These are phyloP conservation scores for Vigna unguiculata DNA, from an alignment of 306 rosid species.

Conservation along the genomic window DNA sequence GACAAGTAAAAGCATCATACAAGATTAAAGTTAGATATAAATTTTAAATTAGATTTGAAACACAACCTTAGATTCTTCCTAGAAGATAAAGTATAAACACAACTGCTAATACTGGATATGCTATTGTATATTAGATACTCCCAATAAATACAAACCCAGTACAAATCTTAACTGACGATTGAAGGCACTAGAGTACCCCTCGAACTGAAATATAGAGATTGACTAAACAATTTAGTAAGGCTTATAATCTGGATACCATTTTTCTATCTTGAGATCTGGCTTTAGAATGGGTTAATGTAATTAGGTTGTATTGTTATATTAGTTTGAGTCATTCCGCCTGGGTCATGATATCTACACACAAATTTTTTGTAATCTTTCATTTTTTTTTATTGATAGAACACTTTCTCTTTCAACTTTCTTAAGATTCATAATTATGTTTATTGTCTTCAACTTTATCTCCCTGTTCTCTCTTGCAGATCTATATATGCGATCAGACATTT, in stretches of 20 bases:
- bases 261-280: neutral
- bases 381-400: neutral
- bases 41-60: too few relatives aligned
- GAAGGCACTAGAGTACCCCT: neutral
- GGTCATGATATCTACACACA: neutral
- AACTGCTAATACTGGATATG: neutral
- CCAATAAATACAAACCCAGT: neutral
- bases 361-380: neutral
- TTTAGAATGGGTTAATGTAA: constrained; percentile 1
- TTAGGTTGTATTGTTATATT: neutral
- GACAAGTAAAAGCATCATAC: too few relatives aligned
- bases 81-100: too few relatives aligned
- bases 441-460: neutral
- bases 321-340: too few relatives aligned
- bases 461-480: constrained; percentile 61
- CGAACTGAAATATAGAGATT: constrained; percentile 13
- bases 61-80: too few relatives aligned
- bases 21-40: too few relatives aligned
- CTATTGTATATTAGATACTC: neutral
- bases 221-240: constrained; percentile 13
- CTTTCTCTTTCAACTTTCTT: neutral
- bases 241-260: constrained; percentile 4
- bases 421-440: constrained; percentile 15
- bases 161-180: neutral
- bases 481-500: constrained; percentile 79